A percentile compares a stretch with the other conserved stretches of the same genome.
Conservation (phyloP, 2,329 filamentous ascomycete species). For the Rasamsonia emersonii region DNA sequence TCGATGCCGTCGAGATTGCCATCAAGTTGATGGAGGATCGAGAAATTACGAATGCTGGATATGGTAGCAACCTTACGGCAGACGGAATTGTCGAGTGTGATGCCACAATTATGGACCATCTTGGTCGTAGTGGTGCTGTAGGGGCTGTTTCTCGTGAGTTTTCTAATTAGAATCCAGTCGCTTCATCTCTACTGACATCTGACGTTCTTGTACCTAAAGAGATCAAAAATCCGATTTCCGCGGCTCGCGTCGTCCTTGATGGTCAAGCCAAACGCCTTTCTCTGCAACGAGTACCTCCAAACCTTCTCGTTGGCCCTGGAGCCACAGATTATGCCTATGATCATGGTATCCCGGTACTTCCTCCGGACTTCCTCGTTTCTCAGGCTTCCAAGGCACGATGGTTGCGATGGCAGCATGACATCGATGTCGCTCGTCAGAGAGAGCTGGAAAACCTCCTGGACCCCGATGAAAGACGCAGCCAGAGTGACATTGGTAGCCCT, state of each 20-base stretch:
- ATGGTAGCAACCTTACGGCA: constrained; percentile 86
- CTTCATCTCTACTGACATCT: constrained; percentile 9
- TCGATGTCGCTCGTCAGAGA: constrained; percentile 53
- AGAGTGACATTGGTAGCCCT: constrained; percentile 12
- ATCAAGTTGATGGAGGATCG: constrained; percentile 83
- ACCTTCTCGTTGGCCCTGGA: constrained; percentile 77
- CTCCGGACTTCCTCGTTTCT: constrained; percentile 71
- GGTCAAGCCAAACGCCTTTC: constrained; percentile 68
- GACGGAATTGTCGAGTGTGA: constrained; percentile 91
- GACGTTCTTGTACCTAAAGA: constrained; percentile 43
- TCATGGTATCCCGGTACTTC: constrained; percentile 63
- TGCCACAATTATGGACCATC: constrained; percentile 84
- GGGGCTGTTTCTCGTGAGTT: constrained; percentile 79
- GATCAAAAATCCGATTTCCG: constrained; percentile 82
- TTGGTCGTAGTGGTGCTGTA: constrained; percentile 83
- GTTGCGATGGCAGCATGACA: constrained; percentile 64
- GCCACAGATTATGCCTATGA: constrained; percentile 79
- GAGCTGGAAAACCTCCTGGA: constrained; percentile 20
- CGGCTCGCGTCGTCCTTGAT: constrained; percentile 77
- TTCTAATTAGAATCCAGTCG: constrained; percentile 2
- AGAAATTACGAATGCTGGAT: constrained; percentile 94
- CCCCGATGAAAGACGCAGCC: constrained; percentile 14
- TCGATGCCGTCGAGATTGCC: constrained; percentile 84
- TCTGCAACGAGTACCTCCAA: constrained; percentile 81
- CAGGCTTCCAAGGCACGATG: constrained; percentile 70